Conservation (phyloP, 164 flowering plant genomes). For the Tinospora cordifolia region DNA sequence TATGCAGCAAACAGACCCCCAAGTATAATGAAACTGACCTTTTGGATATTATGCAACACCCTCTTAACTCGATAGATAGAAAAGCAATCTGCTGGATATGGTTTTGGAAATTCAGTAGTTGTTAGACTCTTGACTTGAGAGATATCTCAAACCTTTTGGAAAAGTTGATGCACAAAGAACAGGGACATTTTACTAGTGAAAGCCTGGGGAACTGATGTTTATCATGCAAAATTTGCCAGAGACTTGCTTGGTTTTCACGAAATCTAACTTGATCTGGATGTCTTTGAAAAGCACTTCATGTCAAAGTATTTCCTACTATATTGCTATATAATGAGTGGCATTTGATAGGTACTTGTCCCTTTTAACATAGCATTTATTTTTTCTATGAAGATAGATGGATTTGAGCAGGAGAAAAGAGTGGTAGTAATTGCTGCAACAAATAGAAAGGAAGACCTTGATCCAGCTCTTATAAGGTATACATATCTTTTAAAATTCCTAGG, state of each 20-base stretch:
- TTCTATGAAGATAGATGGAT: slow-evolving; percentile 74
- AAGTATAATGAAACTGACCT: background rate
- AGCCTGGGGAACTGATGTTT: background rate
- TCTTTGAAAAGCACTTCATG: background rate
- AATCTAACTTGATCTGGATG: background rate
- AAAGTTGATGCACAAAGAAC: background rate
- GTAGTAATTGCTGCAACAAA: slow-evolving; percentile 98
- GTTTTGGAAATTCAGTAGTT: background rate
- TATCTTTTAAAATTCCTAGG: background rate
- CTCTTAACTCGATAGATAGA: background rate
- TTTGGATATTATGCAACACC: no score
- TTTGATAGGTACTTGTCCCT: background rate
- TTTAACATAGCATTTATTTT: background rate
- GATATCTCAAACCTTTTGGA: background rate
- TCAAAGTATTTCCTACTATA: background rate
- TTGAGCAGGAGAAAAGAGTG: slow-evolving; percentile 87
- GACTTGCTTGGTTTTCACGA: background rate
- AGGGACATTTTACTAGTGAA: background rate
- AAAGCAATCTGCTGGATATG: background rate
- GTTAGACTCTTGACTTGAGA: background rate
- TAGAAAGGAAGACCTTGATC: slow-evolving; percentile 96
- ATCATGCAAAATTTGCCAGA: background rate
- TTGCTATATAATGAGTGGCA: background rate
- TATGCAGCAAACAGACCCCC: no score
- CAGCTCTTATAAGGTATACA: slow-evolving; percentile 78